A percentile compares a stretch with the other conserved stretches of the same genome.
phyloP scores from a whole-genome alignment of 2,329 filamentous ascomycete genomes.

The Arthrobotrys conoides region DNA sequence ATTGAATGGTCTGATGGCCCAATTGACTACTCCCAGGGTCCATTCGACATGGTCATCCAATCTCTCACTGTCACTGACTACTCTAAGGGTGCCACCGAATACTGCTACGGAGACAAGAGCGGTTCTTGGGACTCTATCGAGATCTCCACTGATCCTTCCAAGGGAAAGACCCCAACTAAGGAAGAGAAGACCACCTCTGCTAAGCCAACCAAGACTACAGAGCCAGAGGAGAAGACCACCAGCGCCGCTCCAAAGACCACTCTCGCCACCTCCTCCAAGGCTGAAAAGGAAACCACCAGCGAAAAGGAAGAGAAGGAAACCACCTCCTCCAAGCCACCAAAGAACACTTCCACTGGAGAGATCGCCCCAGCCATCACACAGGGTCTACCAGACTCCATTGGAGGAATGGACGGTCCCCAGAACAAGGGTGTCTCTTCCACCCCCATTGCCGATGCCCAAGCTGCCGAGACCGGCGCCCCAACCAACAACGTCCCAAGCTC shows the following conservation, averaged over 20 bases:
- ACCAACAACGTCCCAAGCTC: conserved; percentile 28
- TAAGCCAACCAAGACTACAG: conserved; percentile 5
- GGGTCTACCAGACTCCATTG: conserved; percentile 56
- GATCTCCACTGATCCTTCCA: conserved; percentile 47
- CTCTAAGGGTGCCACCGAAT: conserved; percentile 86
- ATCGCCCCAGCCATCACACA: conserved; percentile 46
- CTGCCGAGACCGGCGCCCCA: conserved; percentile 27
- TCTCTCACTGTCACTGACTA: conserved; percentile 87
- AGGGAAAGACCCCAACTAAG: conserved; percentile 2
- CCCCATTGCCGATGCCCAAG: conserved; percentile 16
- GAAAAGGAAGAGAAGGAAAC: conserved; percentile 29
- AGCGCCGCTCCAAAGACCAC: conserved; percentile 34
- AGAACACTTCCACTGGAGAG: conserved; percentile 43
- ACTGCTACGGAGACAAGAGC: conserved; percentile 82
- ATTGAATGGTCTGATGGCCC: conserved; percentile 84
- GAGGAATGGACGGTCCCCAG: conserved; percentile 40
- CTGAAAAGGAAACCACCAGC: conserved; percentile 27
- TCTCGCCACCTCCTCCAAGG: conserved; percentile 23
- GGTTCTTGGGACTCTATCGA: conserved; percentile 86
- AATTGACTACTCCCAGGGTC: conserved; percentile 85
- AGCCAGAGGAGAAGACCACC: conserved; percentile 32
- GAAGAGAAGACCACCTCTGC: background rate
- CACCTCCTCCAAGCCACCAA: conserved; percentile 30
- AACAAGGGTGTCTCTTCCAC: conserved; percentile 46
- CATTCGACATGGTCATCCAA: conserved; percentile 87